These are phyloP conservation scores for Rhododendron mucronatum DNA, from an alignment of 148 eudicot genomes.

Conservation along the genomic window DNA sequence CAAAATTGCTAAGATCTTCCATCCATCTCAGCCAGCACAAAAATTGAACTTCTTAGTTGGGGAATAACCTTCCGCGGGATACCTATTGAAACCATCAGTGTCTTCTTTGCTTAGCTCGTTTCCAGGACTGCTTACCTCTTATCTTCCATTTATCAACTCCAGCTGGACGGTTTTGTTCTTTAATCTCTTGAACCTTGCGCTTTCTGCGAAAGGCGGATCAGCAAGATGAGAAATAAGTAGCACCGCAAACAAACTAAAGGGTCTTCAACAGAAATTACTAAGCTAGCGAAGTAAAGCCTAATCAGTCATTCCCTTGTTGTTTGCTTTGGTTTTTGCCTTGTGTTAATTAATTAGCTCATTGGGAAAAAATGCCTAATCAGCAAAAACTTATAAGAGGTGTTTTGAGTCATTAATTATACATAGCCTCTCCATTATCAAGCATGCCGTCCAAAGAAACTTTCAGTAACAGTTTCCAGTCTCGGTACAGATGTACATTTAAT, in stretches of 20 bases:
- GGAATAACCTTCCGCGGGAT: neutral
- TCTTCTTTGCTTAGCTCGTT: conserved; percentile 56
- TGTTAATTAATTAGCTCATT: neutral
- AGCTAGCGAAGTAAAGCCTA: neutral
- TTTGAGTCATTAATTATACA: neutral
- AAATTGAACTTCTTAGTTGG: neutral
- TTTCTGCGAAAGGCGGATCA: conserved; percentile 45
- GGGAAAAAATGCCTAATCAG: neutral
- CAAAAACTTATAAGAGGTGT: neutral
- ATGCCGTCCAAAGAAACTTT: neutral
- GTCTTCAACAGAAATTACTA: neutral
- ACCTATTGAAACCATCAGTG: neutral
- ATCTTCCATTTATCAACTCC: conserved; percentile 75
- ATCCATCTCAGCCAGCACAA: conserved; percentile 29
- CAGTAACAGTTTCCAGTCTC: neutral
- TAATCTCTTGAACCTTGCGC: conserved; percentile 87
- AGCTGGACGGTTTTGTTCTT: conserved; percentile 55
- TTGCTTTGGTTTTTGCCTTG: neutral
- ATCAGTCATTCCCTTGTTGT: neutral
- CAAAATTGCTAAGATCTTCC: conserved; percentile 36
- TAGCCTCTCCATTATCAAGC: neutral
- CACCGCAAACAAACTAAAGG: neutral
- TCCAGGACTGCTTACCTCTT: conserved; percentile 44
- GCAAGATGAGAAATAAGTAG: neutral
- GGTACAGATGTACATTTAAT: neutral